These are phyloP conservation scores for Myriangium duriaei DNA, from an alignment of 2,329 filamentous ascomycete genomes.

Conservation along the genomic window DNA sequence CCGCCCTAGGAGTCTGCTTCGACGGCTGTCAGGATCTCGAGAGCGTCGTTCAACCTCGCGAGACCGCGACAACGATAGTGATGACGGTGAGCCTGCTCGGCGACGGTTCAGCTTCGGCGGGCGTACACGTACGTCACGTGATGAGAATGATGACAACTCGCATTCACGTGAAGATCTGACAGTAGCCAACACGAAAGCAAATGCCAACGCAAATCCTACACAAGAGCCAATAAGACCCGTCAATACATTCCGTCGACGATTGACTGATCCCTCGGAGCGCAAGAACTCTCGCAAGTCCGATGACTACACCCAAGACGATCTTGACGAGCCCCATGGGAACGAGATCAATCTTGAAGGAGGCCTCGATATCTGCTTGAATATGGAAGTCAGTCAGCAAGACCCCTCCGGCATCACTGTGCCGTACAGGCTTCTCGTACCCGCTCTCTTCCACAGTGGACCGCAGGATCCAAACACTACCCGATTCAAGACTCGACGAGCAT, in stretches of 20 bases:
- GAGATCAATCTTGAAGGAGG: constrained; percentile 67
- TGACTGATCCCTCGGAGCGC: constrained; percentile 30
- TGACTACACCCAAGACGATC: constrained; percentile 45
- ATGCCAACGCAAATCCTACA: background rate
- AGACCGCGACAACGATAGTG: background rate
- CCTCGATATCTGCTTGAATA: constrained; percentile 75
- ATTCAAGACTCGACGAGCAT: constrained; percentile 11
- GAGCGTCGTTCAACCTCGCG: constrained; percentile 12
- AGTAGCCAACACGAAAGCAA: constrained; percentile 1
- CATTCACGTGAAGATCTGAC: constrained; percentile 10
- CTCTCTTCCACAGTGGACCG: constrained; percentile 40
- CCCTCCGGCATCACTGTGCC: constrained; percentile 78
- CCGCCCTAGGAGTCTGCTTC: constrained; percentile 29
- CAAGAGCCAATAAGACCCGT: constrained; percentile 20
- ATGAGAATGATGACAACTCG: constrained; percentile 2
- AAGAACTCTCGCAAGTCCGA: constrained; percentile 20
- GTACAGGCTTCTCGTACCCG: constrained; percentile 76
- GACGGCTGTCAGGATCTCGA: constrained; percentile 27
- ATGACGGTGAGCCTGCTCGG: background rate
- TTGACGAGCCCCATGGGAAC: constrained; percentile 40
- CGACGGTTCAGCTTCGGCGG: constrained; percentile 4
- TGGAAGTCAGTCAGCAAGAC: constrained; percentile 76
- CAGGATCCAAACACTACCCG: constrained; percentile 18
- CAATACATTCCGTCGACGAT: constrained; percentile 30
- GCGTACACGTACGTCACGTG: background rate